Conservation (phyloP, 2,329 filamentous ascomycete genomes). For the Xylaria sp. region DNA sequence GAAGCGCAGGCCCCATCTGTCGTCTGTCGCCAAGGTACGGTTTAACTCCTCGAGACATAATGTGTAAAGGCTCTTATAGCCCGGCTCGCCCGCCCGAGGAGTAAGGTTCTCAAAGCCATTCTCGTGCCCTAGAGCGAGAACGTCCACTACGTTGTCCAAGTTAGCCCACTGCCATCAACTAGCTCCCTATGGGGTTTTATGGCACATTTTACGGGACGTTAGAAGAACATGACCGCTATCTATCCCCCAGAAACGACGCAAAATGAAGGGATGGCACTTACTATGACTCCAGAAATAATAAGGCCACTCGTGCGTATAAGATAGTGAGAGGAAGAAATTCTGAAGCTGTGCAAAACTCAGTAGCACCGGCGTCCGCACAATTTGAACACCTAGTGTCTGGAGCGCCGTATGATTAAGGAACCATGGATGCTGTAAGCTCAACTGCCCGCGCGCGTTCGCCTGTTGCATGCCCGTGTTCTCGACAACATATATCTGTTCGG, state of each 20-base stretch:
- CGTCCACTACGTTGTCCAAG: slow-evolving; percentile 54
- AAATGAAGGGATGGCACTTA: slow-evolving; percentile 17
- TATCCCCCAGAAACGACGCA: background rate
- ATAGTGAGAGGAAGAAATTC: slow-evolving; percentile 63
- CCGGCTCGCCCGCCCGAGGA: slow-evolving; percentile 48
- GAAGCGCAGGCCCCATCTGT: slow-evolving; percentile 64
- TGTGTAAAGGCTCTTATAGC: slow-evolving; percentile 57
- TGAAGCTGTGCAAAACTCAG: slow-evolving; percentile 67
- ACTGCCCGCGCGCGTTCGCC: slow-evolving; percentile 60
- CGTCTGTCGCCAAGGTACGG: slow-evolving; percentile 47
- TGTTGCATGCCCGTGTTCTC: slow-evolving; percentile 69
- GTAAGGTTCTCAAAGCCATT: slow-evolving; percentile 52
- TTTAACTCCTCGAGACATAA: slow-evolving; percentile 54
- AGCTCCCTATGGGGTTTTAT: background rate
- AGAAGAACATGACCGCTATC: too few relatives aligned
- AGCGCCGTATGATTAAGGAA: slow-evolving; percentile 65
- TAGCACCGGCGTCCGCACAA: slow-evolving; percentile 63
- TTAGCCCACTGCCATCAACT: slow-evolving; percentile 10
- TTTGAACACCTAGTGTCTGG: slow-evolving; percentile 62
- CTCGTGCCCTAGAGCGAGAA: slow-evolving; percentile 59
- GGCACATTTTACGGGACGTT: too few relatives aligned
- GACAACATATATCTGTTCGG: slow-evolving; percentile 66
- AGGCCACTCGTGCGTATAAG: slow-evolving; percentile 57
- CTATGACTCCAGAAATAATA: slow-evolving; percentile 68
- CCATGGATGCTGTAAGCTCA: slow-evolving; percentile 66